Conservation (phyloP, 2,329 filamentous ascomycete species). For the Pyrenochaeta sp. region DNA sequence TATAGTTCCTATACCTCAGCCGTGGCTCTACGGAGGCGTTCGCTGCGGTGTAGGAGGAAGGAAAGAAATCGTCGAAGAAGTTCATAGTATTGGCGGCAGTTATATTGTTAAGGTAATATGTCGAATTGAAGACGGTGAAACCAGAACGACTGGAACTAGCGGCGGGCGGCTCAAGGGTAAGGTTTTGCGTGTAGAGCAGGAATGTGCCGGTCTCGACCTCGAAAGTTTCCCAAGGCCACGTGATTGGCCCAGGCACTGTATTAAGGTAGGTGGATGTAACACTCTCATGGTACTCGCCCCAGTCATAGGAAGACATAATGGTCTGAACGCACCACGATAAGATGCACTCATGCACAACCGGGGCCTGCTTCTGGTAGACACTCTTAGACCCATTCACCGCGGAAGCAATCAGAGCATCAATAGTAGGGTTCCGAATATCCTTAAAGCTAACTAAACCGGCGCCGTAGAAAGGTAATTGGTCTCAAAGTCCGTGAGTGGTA, state of each 20-base stretch:
- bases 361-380: conserved; percentile 18
- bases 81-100: neutral
- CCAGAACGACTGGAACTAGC: too few species aligned
- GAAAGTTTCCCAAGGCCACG: conserved; percentile 16
- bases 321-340: conserved; percentile 41
- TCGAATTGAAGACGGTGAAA: neutral
- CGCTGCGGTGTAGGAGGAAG: conserved; percentile 18
- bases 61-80: conserved; percentile 13
- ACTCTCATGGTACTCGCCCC: conserved; percentile 28
- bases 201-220: neutral
- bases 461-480: neutral
- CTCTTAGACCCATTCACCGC: conserved; percentile 1
- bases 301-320: conserved; percentile 29
- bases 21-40: neutral
- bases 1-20: conserved; percentile 11
- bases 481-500: conserved; percentile 6
- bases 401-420: conserved; percentile 22
- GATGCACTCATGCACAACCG: conserved; percentile 29
- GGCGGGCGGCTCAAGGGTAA: conserved; percentile 11
- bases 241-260: conserved; percentile 5
- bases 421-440: conserved; percentile 22
- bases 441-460: conserved; percentile 36
- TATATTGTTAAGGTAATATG: neutral
- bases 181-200: conserved; percentile 15
- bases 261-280: conserved; percentile 2